Evolutionary conservation across 306 rosid genomes (phyloP), one percentile per base, ranked within the genome.

Genomic region (Pyrus bretschneideri): DNA sequence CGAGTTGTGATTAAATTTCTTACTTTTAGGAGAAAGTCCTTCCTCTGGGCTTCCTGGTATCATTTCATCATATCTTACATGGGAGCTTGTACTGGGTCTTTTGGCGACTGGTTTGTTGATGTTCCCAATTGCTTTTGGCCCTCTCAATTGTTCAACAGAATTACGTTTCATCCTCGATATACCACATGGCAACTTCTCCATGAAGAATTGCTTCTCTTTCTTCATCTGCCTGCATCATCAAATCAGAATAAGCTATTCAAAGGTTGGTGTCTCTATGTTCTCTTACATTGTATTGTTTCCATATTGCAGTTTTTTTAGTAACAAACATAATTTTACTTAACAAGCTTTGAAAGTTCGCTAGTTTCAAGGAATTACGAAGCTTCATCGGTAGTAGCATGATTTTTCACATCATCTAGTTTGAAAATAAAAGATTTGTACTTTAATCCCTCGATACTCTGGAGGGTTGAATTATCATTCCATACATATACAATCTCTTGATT

Each of bases 11-110:
- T 31, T 40, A 44, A 17, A 33, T 31, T 25, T 44, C 89, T 81
- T 77, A 85, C 93, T 60, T 40, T 44, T 78, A 15, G 61, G 79
- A 74, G 91, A 74, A 15, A 31, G 27, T 78, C 77, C 80, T 42
- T 84, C 83, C 11, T 82, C 87, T 62, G 86, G 71, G 78, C 86
- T 86, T 82, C 91, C 96, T 11, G 84, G 97, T 70, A 87, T 70
- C 95, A 91, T 88, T 79, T 89, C 95, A 31, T 66, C 67, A 72
- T 89, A 89, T 80, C 61, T 81, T 58, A 86, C 72, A 45, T 77
- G 78, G 76, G 52, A 76, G 72, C 66, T 49, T 75, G 21, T 62
- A 31, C 40, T 77, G 40, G 25, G 5, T 49, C 59, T 74, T 33
- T 77, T 73, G 3, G 46, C 60, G 58, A 38, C 59, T 3, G 29